Evolutionary conservation across 352 stramenopile species (phyloP).

Genomic region (Phytopythium kandeliae): DNA sequence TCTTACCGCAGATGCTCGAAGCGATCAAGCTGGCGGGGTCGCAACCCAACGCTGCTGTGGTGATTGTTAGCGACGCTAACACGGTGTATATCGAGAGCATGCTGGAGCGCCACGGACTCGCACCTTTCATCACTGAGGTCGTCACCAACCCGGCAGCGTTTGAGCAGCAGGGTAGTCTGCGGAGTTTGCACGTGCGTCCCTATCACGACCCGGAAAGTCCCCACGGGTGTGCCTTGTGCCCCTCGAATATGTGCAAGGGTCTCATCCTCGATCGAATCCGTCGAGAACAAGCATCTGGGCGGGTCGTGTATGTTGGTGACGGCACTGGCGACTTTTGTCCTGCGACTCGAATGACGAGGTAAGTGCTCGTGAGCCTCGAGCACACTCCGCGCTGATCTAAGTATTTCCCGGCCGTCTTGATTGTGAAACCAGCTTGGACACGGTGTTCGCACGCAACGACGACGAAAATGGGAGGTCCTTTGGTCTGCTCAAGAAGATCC

Average conservation of each 20-base stretch:
- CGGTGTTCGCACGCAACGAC: conserved; percentile 58
- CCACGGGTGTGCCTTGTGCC: conserved; percentile 55
- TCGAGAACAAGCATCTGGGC: conserved; percentile 18
- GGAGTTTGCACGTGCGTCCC: conserved; percentile 43
- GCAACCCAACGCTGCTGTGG: conserved; percentile 30
- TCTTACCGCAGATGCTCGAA: conserved; percentile 67
- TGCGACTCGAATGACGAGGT: conserved; percentile 50
- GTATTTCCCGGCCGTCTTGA: neutral
- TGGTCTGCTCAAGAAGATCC: conserved; percentile 47
- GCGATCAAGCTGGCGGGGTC: conserved; percentile 38
- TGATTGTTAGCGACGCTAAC: conserved; percentile 80
- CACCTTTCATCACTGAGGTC: conserved; percentile 31
- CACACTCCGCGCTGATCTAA: too few species aligned
- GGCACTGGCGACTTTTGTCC: conserved; percentile 69
- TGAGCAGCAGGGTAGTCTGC: conserved; percentile 11
- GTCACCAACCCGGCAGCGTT: conserved; percentile 57
- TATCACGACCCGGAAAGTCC: conserved; percentile 34
- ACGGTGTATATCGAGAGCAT: conserved; percentile 79
- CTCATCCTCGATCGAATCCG: conserved; percentile 51
- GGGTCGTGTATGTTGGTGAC: conserved; percentile 72
- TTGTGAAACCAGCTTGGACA: conserved; percentile 36
- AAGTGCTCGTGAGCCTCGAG: too few species aligned
- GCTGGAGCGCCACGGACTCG: conserved; percentile 34
- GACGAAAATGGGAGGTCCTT: conserved; percentile 46
- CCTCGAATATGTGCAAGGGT: conserved; percentile 82